Evolutionary conservation across 2,329 filamentous ascomycete genomes (phyloP).

Genomic region (Penicillium sclerotigenum): DNA sequence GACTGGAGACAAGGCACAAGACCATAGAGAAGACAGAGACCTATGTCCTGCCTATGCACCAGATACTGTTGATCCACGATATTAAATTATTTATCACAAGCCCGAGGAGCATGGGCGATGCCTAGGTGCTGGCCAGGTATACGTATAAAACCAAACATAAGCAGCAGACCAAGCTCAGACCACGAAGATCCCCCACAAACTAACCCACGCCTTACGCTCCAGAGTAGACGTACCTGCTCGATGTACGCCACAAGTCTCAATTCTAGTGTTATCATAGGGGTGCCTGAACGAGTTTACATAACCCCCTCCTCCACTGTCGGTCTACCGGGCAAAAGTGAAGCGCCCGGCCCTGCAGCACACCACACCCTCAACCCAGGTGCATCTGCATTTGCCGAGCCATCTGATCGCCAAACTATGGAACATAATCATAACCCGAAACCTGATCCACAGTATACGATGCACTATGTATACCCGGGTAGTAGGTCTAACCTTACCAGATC

Average conservation of each 20-base stretch:
- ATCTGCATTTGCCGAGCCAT: not conserved
- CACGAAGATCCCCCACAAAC: not conserved
- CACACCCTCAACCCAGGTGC: not conserved
- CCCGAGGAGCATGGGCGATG: not conserved
- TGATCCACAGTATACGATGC: not conserved
- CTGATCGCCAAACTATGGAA: not conserved
- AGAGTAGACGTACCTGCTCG: not conserved
- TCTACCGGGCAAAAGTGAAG: not conserved
- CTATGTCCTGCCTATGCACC: too few species aligned
- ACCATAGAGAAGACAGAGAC: not conserved
- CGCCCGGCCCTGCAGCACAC: not conserved
- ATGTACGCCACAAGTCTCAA: not conserved
- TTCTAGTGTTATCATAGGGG: not conserved
- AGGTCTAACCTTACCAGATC: not conserved
- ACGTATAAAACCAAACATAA: not conserved
- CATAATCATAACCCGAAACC: not conserved
- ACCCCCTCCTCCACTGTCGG: not conserved
- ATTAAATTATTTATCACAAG: not conserved
- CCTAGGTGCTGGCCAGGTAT: not conserved
- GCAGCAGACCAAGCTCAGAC: slow-evolving; percentile 1
- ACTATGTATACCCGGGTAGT: not conserved
- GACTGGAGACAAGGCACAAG: not conserved
- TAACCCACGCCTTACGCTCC: not conserved
- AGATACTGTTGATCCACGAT: not conserved
- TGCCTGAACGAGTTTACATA: not conserved